Evolutionary conservation across 257 asterid genomes (phyloP).

Genomic region (Solanum pennellii): DNA sequence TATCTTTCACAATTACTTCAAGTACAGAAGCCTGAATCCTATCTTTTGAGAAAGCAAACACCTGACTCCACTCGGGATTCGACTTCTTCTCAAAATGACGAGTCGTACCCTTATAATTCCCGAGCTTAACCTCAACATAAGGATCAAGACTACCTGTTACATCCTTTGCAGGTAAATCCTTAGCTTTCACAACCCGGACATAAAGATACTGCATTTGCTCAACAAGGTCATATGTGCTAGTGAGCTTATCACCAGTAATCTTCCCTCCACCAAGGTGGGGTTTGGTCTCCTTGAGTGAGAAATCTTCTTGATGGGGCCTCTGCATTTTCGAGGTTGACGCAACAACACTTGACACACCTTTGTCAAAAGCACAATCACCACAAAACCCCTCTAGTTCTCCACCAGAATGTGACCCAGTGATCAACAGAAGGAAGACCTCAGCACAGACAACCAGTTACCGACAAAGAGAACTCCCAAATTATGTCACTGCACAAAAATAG

Average conservation of each 20-base stretch:
- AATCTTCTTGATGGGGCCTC: constrained; percentile 35
- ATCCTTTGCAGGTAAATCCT: constrained; percentile 34
- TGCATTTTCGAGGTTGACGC: constrained; percentile 14
- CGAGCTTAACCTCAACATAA: constrained; percentile 40
- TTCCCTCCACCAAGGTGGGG: constrained; percentile 40
- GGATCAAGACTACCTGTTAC: constrained; percentile 43
- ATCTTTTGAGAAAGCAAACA: constrained; percentile 43
- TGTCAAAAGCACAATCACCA: background rate
- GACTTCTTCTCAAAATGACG: constrained; percentile 38
- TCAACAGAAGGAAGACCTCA: background rate
- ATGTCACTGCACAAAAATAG: background rate
- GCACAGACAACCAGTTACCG: background rate
- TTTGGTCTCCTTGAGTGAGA: constrained; percentile 37
- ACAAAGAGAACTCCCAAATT: background rate
- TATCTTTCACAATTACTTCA: constrained; percentile 35
- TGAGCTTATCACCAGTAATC: constrained; percentile 37
- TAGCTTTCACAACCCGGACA: constrained; percentile 40
- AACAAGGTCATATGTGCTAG: constrained; percentile 45
- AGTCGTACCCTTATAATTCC: constrained; percentile 38
- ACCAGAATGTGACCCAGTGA: background rate
- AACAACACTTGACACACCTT: background rate
- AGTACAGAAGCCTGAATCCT: constrained; percentile 35
- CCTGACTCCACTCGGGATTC: constrained; percentile 42
- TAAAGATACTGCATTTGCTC: constrained; percentile 48
- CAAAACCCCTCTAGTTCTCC: background rate